Evolutionary conservation across 257 asterid genomes (phyloP).

Genomic region (Primulina tabacum): DNA sequence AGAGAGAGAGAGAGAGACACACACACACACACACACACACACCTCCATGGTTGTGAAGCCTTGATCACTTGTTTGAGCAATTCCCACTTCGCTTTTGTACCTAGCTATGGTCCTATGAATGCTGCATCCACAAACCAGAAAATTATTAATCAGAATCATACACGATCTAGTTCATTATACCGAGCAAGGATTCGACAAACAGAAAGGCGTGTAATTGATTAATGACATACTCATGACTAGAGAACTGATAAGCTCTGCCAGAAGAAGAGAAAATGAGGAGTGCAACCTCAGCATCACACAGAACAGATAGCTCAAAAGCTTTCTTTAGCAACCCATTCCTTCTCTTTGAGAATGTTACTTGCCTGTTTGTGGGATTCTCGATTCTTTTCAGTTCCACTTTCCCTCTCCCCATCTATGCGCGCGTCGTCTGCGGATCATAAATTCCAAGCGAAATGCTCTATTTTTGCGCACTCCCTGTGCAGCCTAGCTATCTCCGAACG

Average conservation of each 20-base stretch:
- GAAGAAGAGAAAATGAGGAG: slow-evolving; percentile 48
- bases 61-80: slow-evolving; percentile 35
- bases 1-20: no score
- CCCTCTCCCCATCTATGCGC: slow-evolving; percentile 48
- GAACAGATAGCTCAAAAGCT: slow-evolving; percentile 44
- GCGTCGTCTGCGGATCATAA: no score
- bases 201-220: no score
- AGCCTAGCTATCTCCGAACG: neutral
- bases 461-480: no score
- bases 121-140: slow-evolving; percentile 25
- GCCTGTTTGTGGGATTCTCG: slow-evolving; percentile 48
- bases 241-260: slow-evolving; percentile 41
- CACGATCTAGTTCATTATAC: no score
- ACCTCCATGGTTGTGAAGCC: slow-evolving; percentile 46
- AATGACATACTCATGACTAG: slow-evolving; percentile 43
- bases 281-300: slow-evolving; percentile 51
- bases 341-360: slow-evolving; percentile 53
- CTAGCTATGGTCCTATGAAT: slow-evolving; percentile 43
- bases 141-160: no score
- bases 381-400: slow-evolving; percentile 57
- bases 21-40: no score
- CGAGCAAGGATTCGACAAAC: no score
- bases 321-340: slow-evolving; percentile 50
- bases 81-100: slow-evolving; percentile 51
- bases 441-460: neutral